Percentiles rank a stretch among this genome's conserved stretches.
These are phyloP conservation scores for Neurospora sp. DNA, from an alignment of 495 filamentous ascomycete genomes.

Conservation along the genomic window DNA sequence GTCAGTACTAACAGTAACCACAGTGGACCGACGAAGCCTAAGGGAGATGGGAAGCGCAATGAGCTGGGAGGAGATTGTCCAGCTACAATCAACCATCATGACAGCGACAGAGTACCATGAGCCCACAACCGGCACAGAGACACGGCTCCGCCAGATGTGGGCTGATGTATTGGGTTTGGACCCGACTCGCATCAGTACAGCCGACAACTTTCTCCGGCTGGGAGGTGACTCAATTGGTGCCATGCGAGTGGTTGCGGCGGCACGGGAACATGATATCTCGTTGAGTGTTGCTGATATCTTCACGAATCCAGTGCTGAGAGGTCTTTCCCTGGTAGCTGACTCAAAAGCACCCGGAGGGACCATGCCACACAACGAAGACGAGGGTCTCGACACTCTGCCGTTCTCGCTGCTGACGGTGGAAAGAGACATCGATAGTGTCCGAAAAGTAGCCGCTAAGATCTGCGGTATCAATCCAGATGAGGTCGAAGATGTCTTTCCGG, in stretches of 20 bases:
- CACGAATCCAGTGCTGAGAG: slow-evolving; percentile 14
- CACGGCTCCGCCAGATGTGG: slow-evolving; percentile 17
- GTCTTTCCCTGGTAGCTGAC: slow-evolving; percentile 10
- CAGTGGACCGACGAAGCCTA: not conserved
- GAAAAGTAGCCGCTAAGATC: slow-evolving; percentile 13
- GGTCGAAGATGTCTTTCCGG: slow-evolving; percentile 51
- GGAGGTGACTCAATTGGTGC: slow-evolving; percentile 60
- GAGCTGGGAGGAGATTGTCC: not conserved
- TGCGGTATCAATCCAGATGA: slow-evolving; percentile 32
- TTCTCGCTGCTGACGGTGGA: slow-evolving; percentile 30
- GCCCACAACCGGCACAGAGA: slow-evolving; percentile 8
- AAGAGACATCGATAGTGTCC: not conserved
- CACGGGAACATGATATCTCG: slow-evolving; percentile 36
- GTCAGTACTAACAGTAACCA: not conserved
- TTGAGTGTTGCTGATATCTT: slow-evolving; percentile 47
- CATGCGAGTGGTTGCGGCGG: slow-evolving; percentile 54
- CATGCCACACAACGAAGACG: not conserved
- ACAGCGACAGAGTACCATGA: not conserved
- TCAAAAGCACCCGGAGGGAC: not conserved
- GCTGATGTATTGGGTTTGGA: slow-evolving; percentile 14
- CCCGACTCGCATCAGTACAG: slow-evolving; percentile 25
- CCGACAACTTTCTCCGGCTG: slow-evolving; percentile 46
- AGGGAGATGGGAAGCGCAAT: not conserved
- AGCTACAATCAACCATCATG: not conserved
- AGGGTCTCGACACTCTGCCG: slow-evolving; percentile 9